These are phyloP conservation scores for Colletotrichum graminicola DNA, from an alignment of 2,329 filamentous ascomycete species.

Conservation along the genomic window DNA sequence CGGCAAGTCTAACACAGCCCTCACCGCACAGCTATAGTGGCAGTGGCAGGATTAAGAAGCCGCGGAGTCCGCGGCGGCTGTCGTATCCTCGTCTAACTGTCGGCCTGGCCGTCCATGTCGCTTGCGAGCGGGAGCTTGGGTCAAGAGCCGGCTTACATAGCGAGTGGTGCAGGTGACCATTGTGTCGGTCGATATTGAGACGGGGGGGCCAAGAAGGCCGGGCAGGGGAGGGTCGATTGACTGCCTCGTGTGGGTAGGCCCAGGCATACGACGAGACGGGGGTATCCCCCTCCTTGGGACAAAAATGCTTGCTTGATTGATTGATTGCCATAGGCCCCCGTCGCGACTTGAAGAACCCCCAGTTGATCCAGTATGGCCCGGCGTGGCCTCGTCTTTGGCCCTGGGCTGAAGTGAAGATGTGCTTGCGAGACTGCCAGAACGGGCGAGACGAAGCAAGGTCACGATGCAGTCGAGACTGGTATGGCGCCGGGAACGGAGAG, in stretches of 20 bases:
- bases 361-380: background rate
- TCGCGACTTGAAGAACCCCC: background rate
- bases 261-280: conserved; percentile 60
- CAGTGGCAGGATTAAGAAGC: background rate
- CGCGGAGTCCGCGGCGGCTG: conserved; percentile 8
- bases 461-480: background rate
- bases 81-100: background rate
- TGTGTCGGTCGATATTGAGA: conserved; percentile 1
- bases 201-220: background rate
- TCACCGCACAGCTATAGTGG: background rate
- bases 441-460: background rate
- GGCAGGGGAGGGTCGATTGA: conserved; percentile 16
- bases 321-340: background rate
- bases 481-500: background rate
- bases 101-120: background rate
- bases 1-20: conserved; percentile 30
- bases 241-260: no score
- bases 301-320: conserved; percentile 3
- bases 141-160: conserved; percentile 8
- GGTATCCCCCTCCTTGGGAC: conserved; percentile 57
- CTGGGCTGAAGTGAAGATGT: background rate
- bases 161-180: conserved; percentile 20
- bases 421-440: background rate
- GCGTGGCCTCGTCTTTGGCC: background rate
- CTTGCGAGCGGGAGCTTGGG: conserved; percentile 29